These are phyloP conservation scores for Tetradesmus obliquus DNA, from an alignment of 139 green algal genomes.

Conservation along the genomic window DNA sequence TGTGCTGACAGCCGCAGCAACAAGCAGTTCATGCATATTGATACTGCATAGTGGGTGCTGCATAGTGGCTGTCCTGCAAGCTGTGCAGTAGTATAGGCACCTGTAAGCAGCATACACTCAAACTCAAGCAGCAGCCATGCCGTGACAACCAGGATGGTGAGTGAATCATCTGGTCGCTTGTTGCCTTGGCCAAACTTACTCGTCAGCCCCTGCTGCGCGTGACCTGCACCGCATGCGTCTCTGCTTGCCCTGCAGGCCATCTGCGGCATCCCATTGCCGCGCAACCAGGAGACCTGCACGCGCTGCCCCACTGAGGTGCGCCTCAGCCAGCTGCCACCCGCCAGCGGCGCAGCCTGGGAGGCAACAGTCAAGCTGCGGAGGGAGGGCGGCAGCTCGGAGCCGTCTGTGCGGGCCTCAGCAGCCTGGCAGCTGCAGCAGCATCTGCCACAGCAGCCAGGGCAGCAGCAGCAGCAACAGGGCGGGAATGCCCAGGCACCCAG, in stretches of 20 bases:
- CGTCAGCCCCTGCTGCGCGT: too few relatives aligned
- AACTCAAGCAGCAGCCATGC: too few relatives aligned
- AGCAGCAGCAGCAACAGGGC: conserved; percentile 2
- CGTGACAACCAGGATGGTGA: background rate
- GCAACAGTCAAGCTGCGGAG: conserved; percentile 33
- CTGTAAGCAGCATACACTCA: too few relatives aligned
- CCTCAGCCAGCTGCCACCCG: conserved; percentile 37
- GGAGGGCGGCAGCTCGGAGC: background rate
- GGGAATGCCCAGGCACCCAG: background rate
- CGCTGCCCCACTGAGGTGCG: conserved; percentile 61
- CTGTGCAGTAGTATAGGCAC: background rate
- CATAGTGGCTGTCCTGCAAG: background rate
- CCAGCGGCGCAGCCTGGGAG: background rate
- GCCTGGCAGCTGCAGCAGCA: conserved; percentile 13
- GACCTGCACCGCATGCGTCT: background rate
- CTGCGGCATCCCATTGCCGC: conserved; percentile 52
- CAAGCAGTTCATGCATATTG: background rate
- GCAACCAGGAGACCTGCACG: conserved; percentile 57
- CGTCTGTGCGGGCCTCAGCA: background rate
- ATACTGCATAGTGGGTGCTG: too few relatives aligned
- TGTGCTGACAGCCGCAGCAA: background rate
- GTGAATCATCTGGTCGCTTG: background rate
- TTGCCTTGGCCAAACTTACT: too few relatives aligned
- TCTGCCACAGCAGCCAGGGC: background rate
- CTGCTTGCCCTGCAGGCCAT: conserved; percentile 38